Base-by-base conservation (phyloP, 139 green algal species). In the Chlamydomonas sphaeroides region DNA sequence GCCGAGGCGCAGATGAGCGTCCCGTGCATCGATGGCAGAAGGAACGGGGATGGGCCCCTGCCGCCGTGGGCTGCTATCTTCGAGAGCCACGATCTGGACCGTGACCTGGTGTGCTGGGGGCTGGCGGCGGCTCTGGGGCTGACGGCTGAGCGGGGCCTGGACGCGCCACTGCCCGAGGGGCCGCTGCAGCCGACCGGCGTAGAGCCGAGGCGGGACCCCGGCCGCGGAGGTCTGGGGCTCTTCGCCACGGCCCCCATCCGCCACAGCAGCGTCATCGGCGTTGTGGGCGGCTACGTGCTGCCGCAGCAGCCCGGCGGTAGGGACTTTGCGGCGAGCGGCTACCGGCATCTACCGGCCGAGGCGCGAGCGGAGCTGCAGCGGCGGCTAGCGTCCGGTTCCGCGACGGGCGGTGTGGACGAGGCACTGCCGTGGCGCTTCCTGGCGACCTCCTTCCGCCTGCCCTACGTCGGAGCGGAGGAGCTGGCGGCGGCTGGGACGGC, bases 211-310 rank as follows among this genome's bases (percentile, higher is more conserved):
- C 42, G 2, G 28, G 68, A 42, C 7, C n/a, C 26, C 30, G 2
- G 14, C 45, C 42, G 45, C 14, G 42, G 42, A 5, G 68, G 45
- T 4, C 17, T 42, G 45, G 68, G 68, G 28, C 42, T 76, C 42
- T 62, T 45, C 30, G 45, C 45, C 28, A 76, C 68, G 15, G 35
- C 18, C 30, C 68, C 14, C 45, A 76, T 76, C 17, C 45, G 15
- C 30, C 28, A 49, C 30, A 76, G 59, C n/a, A 17, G 7, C 11
- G 68, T 76, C 11, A 62, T 76, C 17, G 59, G 68, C 42, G n/a
- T 62, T 30, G 28, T 76, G 45, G 45, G 45, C 21, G 68, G 68
- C 28, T 76, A 76, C 28, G 45, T 62, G 28, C 59, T 63, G 68
- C 1, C 42, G 3, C 42, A 62, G 45, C 45, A 41, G 45, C n/a